Base-by-base conservation (phyloP, 768 basidiomycete genomes). In the Leccinellum rugosiceps region DNA sequence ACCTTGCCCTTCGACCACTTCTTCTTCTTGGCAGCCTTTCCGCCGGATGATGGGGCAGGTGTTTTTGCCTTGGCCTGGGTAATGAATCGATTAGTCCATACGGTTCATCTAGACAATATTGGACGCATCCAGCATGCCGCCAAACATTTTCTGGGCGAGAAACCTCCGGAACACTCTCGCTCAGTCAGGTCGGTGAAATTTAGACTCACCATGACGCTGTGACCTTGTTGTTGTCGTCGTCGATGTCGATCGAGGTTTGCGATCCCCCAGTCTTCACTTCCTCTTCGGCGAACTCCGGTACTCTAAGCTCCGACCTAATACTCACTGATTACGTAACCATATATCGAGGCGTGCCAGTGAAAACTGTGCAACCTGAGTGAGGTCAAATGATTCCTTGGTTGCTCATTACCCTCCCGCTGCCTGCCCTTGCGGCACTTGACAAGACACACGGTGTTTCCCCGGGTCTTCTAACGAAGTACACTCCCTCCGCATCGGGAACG, bases 1-100 rank as follows among this genome's bases (percentile, higher is more conserved):
- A 99, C 97, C 81, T 98, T 98, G 75, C 97, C 97, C 85, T 98
- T 98, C 68, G 93, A 97, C 95, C 95, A 98, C 85, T 98, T 98
- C 92, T 98, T 98, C 86, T 98, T 98, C 85, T 98, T 98, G 62
- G 91, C 92, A 71, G 89, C 78, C 76, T 94, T 94, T 73, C 90
- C 88, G 64, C 89, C 87, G 63, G 83, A 77, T 50, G 86, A 79
- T 59, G 80, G 72, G 58, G 81, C 78, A 58, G 87, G 76, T 64
- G 91, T 77, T 70, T 86, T 79, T 79, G 87, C 86, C 83, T 90
- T 91, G 72, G 90, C 87, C 83, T 87, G 83, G 76, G 52, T 55
- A 53, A 63, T 7, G 23, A 45, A 58, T 66, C 15, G 68, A 62
- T 19, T 30, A 50, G 34, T 1, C 13, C 43, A 14, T 6, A 44